A percentile compares a stretch with the other conserved stretches of the same genome.
Evolutionary conservation across 768 basidiomycete genomes (phyloP).

Genomic region (Podaxis sp.): DNA sequence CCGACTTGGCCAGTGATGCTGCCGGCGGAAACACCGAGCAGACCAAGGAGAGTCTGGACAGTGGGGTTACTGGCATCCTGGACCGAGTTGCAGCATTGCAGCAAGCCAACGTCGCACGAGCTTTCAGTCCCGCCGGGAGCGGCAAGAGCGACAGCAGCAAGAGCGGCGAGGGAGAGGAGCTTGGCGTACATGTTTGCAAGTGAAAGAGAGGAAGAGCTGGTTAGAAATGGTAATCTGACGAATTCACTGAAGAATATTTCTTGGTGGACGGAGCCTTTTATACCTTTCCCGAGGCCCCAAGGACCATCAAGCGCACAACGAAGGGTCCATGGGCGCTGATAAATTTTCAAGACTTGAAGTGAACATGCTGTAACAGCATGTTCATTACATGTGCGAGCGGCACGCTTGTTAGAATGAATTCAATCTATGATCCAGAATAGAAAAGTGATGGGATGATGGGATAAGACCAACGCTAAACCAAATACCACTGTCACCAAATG

Average conservation of each 20-base stretch:
- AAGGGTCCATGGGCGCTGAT: no score
- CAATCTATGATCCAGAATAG: no score
- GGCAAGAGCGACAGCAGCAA: slow-evolving; percentile 4
- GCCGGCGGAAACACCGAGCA: slow-evolving; percentile 21
- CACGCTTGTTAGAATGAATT: no score
- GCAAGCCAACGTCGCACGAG: slow-evolving; percentile 3
- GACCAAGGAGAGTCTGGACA: slow-evolving; percentile 14
- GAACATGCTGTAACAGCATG: no score
- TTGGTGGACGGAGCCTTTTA: background rate
- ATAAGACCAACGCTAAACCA: no score
- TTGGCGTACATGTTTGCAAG: slow-evolving; percentile 5
- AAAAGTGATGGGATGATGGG: no score
- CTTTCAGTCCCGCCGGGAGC: background rate
- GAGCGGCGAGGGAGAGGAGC: background rate
- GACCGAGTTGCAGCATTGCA: slow-evolving; percentile 14
- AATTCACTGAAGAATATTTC: background rate
- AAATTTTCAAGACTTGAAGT: no score
- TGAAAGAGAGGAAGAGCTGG: background rate
- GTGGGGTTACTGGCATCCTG: background rate
- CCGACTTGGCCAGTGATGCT: slow-evolving; percentile 25
- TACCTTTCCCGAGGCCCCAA: no score
- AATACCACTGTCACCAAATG: no score
- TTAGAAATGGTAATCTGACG: background rate
- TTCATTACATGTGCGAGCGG: no score
- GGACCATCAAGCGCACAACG: no score